Evolutionary conservation across 768 basidiomycete genomes (phyloP), one percentile per base, ranked within the genome.

Genomic region (Amanita phalloides): DNA sequence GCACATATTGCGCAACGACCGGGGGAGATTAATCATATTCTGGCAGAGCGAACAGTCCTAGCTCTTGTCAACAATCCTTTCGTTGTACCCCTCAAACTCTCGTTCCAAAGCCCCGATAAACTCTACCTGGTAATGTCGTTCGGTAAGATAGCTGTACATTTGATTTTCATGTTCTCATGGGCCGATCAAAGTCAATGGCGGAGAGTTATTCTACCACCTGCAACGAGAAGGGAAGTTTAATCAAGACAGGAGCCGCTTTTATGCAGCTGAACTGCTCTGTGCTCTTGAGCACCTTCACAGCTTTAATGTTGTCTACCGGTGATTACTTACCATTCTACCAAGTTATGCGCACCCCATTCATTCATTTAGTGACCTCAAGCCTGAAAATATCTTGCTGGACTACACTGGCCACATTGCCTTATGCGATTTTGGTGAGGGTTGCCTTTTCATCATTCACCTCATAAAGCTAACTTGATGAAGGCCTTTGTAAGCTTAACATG

Each of bases 281-380:
- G 95, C 95, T 0, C 70, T 99, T 57, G 95, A 99, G 65, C 94
- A 97, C 70, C 66, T 99, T 51, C 95, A 99, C 60, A 81, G 89
- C 46, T 98, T 98, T 75, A 96, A 99, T 63, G 95, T 99, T 30
- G 91, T 99, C 35, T 98, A 98, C 69, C 90, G 94, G 89, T 90
- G 56, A 56, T 74, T 65, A 6, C 21, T 52, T 42, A 50, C 17
- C 13, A 17, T 30, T 44, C 43, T 35, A 52, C 6, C 20, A 25
- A 14, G 30, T 35, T 33, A 6, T 43, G 42, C 45, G 25, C 23
- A 25, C 42, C n/a, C 53, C 46, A 43, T 50, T 48, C 48, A 43
- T 48, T 17, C 14, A 20, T 20, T 28, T 28, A 90, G 90, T 42
- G 95, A 99, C 65, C 71, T 99, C 58, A 99, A 99, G 64, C 95